These are phyloP conservation scores for Monilinia vaccinii-corymbosi DNA, from an alignment of 2,329 filamentous ascomycete genomes.

Conservation along the genomic window DNA sequence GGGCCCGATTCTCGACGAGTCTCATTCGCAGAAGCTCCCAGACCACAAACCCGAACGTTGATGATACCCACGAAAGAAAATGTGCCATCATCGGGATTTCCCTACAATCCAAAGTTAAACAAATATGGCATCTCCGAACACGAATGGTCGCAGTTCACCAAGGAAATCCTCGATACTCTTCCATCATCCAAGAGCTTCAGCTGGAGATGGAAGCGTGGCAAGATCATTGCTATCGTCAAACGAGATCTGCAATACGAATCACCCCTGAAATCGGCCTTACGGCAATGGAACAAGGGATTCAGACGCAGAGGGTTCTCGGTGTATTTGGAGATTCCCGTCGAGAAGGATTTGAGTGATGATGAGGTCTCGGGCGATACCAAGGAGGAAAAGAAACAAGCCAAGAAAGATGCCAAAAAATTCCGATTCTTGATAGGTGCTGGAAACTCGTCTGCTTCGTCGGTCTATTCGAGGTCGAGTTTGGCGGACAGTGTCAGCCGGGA, in stretches of 20 bases:
- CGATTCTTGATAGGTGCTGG: conserved; percentile 14
- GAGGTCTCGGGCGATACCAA: neutral
- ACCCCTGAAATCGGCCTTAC: conserved; percentile 15
- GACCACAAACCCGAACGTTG: neutral
- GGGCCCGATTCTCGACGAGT: conserved; percentile 7
- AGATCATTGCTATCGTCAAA: conserved; percentile 5
- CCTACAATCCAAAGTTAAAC: conserved; percentile 16
- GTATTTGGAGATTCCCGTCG: conserved; percentile 20
- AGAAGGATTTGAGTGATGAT: conserved; percentile 3
- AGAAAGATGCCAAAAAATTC: conserved; percentile 13
- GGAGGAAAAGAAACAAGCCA: conserved; percentile 10
- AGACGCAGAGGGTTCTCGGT: conserved; percentile 17
- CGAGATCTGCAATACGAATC: conserved; percentile 19
- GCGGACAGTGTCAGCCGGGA: conserved; percentile 4
- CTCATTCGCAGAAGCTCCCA: conserved; percentile 5
- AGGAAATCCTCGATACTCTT: conserved; percentile 17
- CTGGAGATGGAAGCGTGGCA: conserved; percentile 3
- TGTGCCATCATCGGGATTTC: conserved; percentile 23
- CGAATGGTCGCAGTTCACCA: conserved; percentile 23
- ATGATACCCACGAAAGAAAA: conserved; percentile 18
- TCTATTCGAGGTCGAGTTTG: conserved; percentile 5
- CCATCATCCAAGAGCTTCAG: neutral
- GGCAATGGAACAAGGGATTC: conserved; percentile 21
- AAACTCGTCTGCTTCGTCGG: neutral
- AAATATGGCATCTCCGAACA: conserved; percentile 16